Percentiles rank a stretch among this genome's conserved stretches.
Conservation (phyloP, 2,329 filamentous ascomycete species). For the Stagonosporopsis rhizophila region DNA sequence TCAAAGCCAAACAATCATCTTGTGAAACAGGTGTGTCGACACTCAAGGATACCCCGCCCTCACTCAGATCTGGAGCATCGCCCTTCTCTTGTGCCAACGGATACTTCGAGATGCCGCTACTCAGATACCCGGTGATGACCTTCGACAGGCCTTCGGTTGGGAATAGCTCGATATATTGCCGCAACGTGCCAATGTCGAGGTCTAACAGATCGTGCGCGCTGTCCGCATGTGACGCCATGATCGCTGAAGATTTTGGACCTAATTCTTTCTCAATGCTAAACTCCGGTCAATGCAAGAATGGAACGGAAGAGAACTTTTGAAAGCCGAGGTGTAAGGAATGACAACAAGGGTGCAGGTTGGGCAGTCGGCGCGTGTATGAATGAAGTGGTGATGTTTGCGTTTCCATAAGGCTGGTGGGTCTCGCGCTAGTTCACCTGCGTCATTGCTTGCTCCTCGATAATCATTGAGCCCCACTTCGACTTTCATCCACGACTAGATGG, state of each 20-base stretch:
- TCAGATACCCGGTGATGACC: slow-evolving; percentile 81
- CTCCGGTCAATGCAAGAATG: slow-evolving; percentile 2
- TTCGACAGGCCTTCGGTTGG: slow-evolving; percentile 83
- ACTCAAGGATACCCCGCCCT: slow-evolving; percentile 46
- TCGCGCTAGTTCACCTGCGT: slow-evolving; percentile 33
- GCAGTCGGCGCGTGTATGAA: slow-evolving; percentile 1
- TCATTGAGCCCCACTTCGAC: slow-evolving; percentile 21
- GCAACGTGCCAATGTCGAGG: slow-evolving; percentile 78
- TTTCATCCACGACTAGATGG: slow-evolving; percentile 29
- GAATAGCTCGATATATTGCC: slow-evolving; percentile 83
- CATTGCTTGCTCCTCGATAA: slow-evolving; percentile 29
- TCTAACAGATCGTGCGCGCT: slow-evolving; percentile 57
- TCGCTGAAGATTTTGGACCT: slow-evolving; percentile 8
- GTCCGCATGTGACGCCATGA: slow-evolving; percentile 46
- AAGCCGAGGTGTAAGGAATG: slow-evolving; percentile 2
- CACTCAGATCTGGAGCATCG: slow-evolving; percentile 55
- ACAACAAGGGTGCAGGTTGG: not conserved
- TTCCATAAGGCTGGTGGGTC: slow-evolving; percentile 37
- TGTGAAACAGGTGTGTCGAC: slow-evolving; percentile 68
- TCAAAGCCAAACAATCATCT: slow-evolving; percentile 81
- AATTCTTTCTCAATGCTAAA: slow-evolving; percentile 8
- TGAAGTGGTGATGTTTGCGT: slow-evolving; percentile 31
- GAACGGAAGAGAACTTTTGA: not conserved
- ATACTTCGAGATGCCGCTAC: slow-evolving; percentile 84
- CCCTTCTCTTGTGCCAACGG: slow-evolving; percentile 55